These are phyloP conservation scores for Candida glucosophila DNA, from an alignment of 1,139 yeast genomes.

Conservation along the genomic window DNA sequence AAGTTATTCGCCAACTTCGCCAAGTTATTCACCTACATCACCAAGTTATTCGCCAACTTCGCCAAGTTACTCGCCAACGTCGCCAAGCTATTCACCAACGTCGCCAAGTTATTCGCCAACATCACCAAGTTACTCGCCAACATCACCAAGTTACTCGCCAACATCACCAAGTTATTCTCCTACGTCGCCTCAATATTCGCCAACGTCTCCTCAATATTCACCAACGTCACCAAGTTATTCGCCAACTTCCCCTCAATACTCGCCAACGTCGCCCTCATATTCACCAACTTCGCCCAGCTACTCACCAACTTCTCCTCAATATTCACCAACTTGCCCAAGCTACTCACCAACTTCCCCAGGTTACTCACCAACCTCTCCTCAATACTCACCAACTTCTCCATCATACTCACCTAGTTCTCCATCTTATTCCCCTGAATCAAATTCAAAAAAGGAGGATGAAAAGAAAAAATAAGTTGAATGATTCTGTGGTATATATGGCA, in stretches of 20 bases:
- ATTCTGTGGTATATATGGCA: no score
- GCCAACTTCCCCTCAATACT: constrained; percentile 52
- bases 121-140: constrained; percentile 56
- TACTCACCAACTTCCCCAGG: constrained; percentile 15
- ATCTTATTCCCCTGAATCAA: constrained; percentile 15
- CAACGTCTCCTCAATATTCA: constrained; percentile 50
- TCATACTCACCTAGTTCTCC: constrained; percentile 15
- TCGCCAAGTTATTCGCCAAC: constrained; percentile 53
- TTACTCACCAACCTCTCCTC: constrained; percentile 20
- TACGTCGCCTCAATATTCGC: constrained; percentile 33
- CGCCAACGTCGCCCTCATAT: constrained; percentile 56
- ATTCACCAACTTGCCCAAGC: constrained; percentile 46
- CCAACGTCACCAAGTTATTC: constrained; percentile 55
- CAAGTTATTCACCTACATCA: constrained; percentile 60
- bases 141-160: constrained; percentile 58
- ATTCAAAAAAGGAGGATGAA: constrained; percentile 7
- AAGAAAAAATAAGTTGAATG: constrained; percentile 3
- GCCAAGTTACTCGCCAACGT: constrained; percentile 70
- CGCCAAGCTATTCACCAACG: constrained; percentile 49
- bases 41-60: constrained; percentile 68
- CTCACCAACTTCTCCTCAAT: constrained; percentile 46
- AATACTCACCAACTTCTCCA: constrained; percentile 49
- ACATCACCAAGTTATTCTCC: constrained; percentile 55
- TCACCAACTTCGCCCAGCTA: constrained; percentile 51
- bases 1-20: constrained; percentile 65